Evolutionary conservation across 495 filamentous ascomycete species (phyloP).

Genomic region (Astrothelium macrocarpum): DNA sequence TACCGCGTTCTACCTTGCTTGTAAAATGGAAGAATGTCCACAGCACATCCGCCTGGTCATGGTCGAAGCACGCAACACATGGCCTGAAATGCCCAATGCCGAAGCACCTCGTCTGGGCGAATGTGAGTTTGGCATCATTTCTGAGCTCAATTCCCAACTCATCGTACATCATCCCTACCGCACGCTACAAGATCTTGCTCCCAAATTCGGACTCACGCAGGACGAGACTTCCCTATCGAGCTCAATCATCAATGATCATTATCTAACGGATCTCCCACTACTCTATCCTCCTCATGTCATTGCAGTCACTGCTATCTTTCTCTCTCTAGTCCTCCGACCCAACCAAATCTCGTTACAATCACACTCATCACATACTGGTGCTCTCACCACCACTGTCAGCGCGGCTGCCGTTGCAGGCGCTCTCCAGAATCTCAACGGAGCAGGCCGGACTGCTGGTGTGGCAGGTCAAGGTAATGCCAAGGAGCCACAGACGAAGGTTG

Average conservation of each 20-base stretch:
- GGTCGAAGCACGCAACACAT: conserved; percentile 73
- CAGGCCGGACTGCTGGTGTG: not conserved
- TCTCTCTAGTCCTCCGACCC: conserved; percentile 69
- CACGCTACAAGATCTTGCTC: conserved; percentile 63
- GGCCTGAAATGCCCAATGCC: conserved; percentile 72
- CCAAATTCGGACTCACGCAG: conserved; percentile 55
- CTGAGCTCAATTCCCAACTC: conserved; percentile 87
- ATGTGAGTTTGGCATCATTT: conserved; percentile 93
- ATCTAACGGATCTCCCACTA: conserved; percentile 85
- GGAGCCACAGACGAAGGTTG: conserved; percentile 34
- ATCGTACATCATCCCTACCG: conserved; percentile 98
- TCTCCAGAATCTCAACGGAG: conserved; percentile 5
- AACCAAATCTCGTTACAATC: conserved; percentile 38
- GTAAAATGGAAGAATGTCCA: conserved; percentile 97
- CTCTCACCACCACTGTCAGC: conserved; percentile 14
- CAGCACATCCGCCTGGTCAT: conserved; percentile 89
- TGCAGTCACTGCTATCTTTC: conserved; percentile 79
- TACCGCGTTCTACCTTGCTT: conserved; percentile 88
- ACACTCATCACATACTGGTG: conserved; percentile 22
- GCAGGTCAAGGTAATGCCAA: conserved; percentile 10
- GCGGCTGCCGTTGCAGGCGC: conserved; percentile 11
- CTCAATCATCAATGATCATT: conserved; percentile 92
- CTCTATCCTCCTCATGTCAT: conserved; percentile 83
- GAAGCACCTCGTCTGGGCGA: conserved; percentile 89
- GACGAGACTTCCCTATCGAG: conserved; percentile 75